Evolutionary conservation across 108 stramenopile species (phyloP).

Genomic region (Nitzschia palea): DNA sequence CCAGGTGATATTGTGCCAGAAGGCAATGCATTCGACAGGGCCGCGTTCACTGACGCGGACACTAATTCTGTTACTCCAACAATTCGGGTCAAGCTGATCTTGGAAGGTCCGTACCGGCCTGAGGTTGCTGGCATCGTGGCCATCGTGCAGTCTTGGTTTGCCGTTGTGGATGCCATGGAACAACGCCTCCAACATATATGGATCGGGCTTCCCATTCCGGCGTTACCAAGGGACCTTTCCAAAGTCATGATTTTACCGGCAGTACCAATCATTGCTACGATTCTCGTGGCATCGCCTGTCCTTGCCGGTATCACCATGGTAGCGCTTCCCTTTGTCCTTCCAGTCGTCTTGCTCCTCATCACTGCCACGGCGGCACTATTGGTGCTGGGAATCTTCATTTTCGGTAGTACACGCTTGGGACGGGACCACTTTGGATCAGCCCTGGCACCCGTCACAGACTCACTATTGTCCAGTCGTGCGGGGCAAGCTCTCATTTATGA

Average conservation of each 20-base stretch:
- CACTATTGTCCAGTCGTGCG: conserved; percentile 49
- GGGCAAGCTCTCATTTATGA: conserved; percentile 77
- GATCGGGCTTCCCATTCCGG: conserved; percentile 9
- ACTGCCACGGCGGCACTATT: background rate
- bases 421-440: conserved; percentile 41
- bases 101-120: conserved; percentile 72
- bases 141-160: conserved; percentile 61
- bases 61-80: conserved; percentile 53
- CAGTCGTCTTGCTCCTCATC: conserved; percentile 30
- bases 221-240: conserved; percentile 1
- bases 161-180: conserved; percentile 53
- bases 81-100: conserved; percentile 62
- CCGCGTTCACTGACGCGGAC: background rate
- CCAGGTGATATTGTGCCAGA: background rate
- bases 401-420: conserved; percentile 58
- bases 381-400: conserved; percentile 38
- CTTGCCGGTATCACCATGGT: conserved; percentile 52
- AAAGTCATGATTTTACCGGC: conserved; percentile 54
- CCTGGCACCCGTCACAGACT: conserved; percentile 46
- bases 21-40: conserved; percentile 17
- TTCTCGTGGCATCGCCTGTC: conserved; percentile 56
- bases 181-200: conserved; percentile 24
- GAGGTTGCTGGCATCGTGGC: conserved; percentile 67
- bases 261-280: conserved; percentile 53
- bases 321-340: conserved; percentile 78